Evolutionary conservation across 164 flowering plant species (phyloP).

Genomic region (Nymphaea colorata): DNA sequence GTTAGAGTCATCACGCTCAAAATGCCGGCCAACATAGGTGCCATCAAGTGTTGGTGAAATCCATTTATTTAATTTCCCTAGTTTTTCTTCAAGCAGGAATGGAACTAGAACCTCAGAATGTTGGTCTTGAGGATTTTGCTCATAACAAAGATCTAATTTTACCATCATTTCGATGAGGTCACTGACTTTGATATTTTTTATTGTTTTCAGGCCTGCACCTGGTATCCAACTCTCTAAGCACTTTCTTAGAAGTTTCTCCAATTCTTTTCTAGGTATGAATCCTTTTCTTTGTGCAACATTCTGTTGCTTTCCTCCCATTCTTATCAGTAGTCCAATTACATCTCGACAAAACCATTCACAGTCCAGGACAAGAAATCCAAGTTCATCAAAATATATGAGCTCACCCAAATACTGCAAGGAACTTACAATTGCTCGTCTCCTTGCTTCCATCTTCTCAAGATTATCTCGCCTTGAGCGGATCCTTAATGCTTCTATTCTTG

Average conservation of each 20-base stretch:
- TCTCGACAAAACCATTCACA: conserved; percentile 86
- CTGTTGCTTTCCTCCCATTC: conserved; percentile 40
- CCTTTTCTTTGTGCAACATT: conserved; percentile 39
- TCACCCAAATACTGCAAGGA: conserved; percentile 81
- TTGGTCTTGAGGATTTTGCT: conserved; percentile 61
- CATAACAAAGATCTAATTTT: conserved; percentile 72
- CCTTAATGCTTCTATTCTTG: conserved; percentile 53
- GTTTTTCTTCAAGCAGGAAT: conserved; percentile 69
- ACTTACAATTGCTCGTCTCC: conserved; percentile 54
- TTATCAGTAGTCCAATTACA: conserved; percentile 51
- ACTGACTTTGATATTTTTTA: conserved; percentile 57
- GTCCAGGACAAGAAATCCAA: conserved; percentile 67
- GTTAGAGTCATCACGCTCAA: conserved; percentile 84
- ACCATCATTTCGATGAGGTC: conserved; percentile 89
- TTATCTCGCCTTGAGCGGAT: conserved; percentile 57
- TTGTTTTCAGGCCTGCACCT: conserved; percentile 56
- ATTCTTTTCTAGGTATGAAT: conserved; percentile 56
- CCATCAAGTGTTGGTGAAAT: conserved; percentile 34
- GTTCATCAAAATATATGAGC: conserved; percentile 62
- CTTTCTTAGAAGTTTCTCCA: conserved; percentile 68
- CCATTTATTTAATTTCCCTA: conserved; percentile 70
- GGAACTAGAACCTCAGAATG: conserved; percentile 65
- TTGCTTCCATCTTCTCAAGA: conserved; percentile 54
- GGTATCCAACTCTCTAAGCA: conserved; percentile 62
- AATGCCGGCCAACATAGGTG: conserved; percentile 66